Base-by-base conservation (phyloP, 805 yeast genomes). In the Wickerhamiella sorbophila region DNA sequence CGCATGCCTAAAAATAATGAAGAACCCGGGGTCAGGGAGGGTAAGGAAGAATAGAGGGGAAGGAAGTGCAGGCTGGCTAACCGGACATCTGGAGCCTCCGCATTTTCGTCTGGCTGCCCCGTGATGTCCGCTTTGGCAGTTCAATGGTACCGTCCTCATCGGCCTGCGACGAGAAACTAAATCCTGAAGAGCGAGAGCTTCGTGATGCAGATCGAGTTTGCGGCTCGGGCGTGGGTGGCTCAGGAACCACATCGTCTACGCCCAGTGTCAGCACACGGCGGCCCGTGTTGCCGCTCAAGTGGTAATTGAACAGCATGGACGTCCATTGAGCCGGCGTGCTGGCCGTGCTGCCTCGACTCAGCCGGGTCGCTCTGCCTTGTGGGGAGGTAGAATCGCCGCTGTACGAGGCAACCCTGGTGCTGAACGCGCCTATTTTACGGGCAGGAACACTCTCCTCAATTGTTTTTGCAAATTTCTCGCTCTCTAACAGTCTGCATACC, bases 401-500 rank as follows among this genome's bases (percentile, higher is more conserved):
- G 18, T 36, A 35, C 20, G 51, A 48, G 9, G 48, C 49, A 3
- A 46, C 46, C 16, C 55, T 46, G 19, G 36, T 29, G 14, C 46
- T 41, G 43, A 52, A 52, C 15, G 20, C 20, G 19, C 40, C 37
- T 5, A 52, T 44, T 17, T 38, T 39, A n/a, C 40, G 39, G 6
- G 43, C 27, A 10, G 55, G 44, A 5, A 52, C 43, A 5, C 48
- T 31, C 32, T 49, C 52, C 33, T 57, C 55, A 4, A 58, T 54
- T 8, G 48, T 48, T 20, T 39, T 43, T 31, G 51, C 52, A 44
- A 60, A 60, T 35, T 52, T 54, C 31, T 47, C 37, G 41, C 53
- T 54, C 39, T 56, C 62, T 15, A 60, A 52, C 39, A 60, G 53
- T 5, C 64, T 55, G 33, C 51, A 49, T 4, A 60, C 62, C 15